Conservation (phyloP, 176 grass and related monocot species). For the Thalia dealbata region DNA sequence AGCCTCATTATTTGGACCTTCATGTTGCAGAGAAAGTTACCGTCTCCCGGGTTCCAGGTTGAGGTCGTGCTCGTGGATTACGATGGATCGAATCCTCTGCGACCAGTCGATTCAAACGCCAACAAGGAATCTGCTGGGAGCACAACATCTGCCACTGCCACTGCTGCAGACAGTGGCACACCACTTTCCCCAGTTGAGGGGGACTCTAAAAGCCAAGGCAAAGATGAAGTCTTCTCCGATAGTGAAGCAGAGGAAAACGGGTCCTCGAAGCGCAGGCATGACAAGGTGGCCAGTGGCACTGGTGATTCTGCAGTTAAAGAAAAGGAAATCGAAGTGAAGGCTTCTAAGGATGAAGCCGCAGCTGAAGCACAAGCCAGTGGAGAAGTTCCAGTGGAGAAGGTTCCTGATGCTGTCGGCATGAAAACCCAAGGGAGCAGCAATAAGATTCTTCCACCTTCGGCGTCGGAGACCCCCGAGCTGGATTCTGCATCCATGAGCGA, state of each 20-base stretch:
- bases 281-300: slow-evolving; percentile 15
- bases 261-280: slow-evolving; percentile 42
- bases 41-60: slow-evolving; percentile 82
- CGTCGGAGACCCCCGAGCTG: slow-evolving; percentile 6
- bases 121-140: slow-evolving; percentile 31
- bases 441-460: slow-evolving; percentile 22
- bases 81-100: slow-evolving; percentile 47
- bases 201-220: slow-evolving; percentile 48
- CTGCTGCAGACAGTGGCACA: slow-evolving; percentile 28
- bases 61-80: slow-evolving; percentile 90
- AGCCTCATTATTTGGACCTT: neutral
- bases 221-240: slow-evolving; percentile 93
- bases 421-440: slow-evolving; percentile 36
- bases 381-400: slow-evolving; percentile 41
- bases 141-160: slow-evolving; percentile 21
- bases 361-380: slow-evolving; percentile 31
- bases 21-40: slow-evolving; percentile 75
- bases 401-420: slow-evolving; percentile 24
- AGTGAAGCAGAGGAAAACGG: slow-evolving; percentile 58
- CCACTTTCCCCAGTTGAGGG: slow-evolving; percentile 27
- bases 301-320: slow-evolving; percentile 19
- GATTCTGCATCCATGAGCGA: slow-evolving; percentile 70
- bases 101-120: slow-evolving; percentile 22
- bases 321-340: slow-evolving; percentile 42
- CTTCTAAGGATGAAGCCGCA: slow-evolving; percentile 24